These are phyloP conservation scores for Aspergillus steynii DNA, from an alignment of 495 filamentous ascomycete genomes.

Conservation along the genomic window DNA sequence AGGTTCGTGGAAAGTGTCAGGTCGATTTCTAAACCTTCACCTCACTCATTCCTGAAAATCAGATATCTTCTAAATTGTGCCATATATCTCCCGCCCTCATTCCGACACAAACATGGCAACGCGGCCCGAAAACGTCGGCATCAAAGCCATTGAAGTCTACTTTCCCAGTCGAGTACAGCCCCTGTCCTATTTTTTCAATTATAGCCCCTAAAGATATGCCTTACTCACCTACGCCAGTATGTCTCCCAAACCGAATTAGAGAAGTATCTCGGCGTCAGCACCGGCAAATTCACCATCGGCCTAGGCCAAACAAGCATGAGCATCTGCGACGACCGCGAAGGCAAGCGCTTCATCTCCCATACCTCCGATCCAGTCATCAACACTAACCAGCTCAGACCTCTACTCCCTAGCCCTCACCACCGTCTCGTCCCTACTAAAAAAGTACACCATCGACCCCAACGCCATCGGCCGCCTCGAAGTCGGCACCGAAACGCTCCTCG, in stretches of 20 bases:
- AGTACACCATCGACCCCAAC: conserved; percentile 90
- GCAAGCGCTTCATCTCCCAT: conserved; percentile 48
- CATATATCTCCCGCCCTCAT: too few species aligned
- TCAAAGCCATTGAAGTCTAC: conserved; percentile 99
- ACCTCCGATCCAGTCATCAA: not conserved
- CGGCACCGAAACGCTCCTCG: conserved; percentile 95
- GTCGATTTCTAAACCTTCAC: too few species aligned
- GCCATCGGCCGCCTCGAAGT: conserved; percentile 94
- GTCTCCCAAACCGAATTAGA: conserved; percentile 95
- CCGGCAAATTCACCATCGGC: conserved; percentile 98
- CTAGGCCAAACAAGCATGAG: conserved; percentile 99
- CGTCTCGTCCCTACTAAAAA: conserved; percentile 81
- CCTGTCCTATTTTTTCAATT: not conserved
- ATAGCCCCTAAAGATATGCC: too few species aligned
- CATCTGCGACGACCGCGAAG: conserved; percentile 99
- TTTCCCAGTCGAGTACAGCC: conserved; percentile 85
- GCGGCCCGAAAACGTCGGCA: conserved; percentile 94
- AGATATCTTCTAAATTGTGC: too few species aligned
- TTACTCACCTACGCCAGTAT: conserved; percentile 60
- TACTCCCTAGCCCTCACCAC: conserved; percentile 94
- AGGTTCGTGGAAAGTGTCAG: not conserved
- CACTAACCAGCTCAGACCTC: conserved; percentile 66
- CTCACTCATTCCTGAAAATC: too few species aligned
- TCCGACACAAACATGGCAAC: conserved; percentile 65
- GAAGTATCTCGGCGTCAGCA: conserved; percentile 94